Evolutionary conservation across 148 eudicot genomes (phyloP), one percentile per base, ranked within the genome.

Genomic region (Suaeda aralocaspica): DNA sequence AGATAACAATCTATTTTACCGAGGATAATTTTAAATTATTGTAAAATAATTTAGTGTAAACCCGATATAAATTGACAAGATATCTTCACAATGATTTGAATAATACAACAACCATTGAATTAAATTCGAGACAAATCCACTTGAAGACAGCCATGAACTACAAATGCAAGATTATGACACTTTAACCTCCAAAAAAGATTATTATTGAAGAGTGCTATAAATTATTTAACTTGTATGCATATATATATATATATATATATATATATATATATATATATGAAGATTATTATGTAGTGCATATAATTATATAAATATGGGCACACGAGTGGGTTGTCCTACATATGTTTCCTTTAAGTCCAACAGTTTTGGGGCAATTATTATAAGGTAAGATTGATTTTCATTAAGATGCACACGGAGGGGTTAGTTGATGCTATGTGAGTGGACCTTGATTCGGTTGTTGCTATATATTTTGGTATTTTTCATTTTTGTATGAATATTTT

Each of bases 271-370:
- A n/a, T n/a, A n/a, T n/a, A n/a, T n/a, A n/a, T 36, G 41, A 4
- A 36, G 4, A 36, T 36, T 36, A n/a, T n/a, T n/a, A n/a, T 46
- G 14, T 14, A 19, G 16, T 46, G 50, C 50, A 46, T 15, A 49
- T 46, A 46, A 46, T 46, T 9, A 12, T 12, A 44, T 24, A 50
- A 42, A 26, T 33, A 72, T 72, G 61, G 69, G 69, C 39, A 33
- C 77, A 74, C 77, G 77, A 74, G 58, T 74, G 77, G 77, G 46
- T 26, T 73, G 77, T 74, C 65, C 76, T 65, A 45, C 58, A 11
- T 22, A 5, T 74, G 77, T 52, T 67, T 57, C 66, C 66, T 46
- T 58, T 13, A 48, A 33, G 71, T 39, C 62, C 52, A 22, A 30
- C 75, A 63, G 26, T 64, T 34, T 55, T 46, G 16, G 14, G 50